Conservation (phyloP, 2,329 filamentous ascomycete genomes). For the Fusarium foetens region DNA sequence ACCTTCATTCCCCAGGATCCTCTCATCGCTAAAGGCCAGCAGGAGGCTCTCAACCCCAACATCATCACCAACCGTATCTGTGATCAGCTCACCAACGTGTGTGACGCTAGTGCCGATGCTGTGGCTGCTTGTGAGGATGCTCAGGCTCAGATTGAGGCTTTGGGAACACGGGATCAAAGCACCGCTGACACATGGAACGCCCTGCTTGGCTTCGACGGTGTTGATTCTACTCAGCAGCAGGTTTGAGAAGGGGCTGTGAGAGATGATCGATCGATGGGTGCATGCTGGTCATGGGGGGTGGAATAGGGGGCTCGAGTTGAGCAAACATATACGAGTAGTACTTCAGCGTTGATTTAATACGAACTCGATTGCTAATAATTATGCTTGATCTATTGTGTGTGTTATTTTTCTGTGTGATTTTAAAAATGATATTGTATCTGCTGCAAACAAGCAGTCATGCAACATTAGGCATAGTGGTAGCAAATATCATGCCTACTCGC, state of each 20-base stretch:
- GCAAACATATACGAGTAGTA: slow-evolving; percentile 11
- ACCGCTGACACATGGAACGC: slow-evolving; percentile 62
- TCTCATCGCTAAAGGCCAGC: slow-evolving; percentile 66
- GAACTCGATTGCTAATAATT: not conserved
- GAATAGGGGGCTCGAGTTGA: slow-evolving; percentile 8
- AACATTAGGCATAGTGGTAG: not conserved
- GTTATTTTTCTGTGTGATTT: not conserved
- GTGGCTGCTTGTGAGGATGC: slow-evolving; percentile 63
- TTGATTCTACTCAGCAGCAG: slow-evolving; percentile 36
- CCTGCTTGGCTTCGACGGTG: slow-evolving; percentile 50
- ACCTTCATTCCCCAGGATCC: slow-evolving; percentile 75
- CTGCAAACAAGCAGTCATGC: not conserved
- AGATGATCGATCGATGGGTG: slow-evolving; percentile 2
- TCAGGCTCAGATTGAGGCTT: slow-evolving; percentile 61
- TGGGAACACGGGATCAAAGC: slow-evolving; percentile 59
- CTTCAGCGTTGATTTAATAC: slow-evolving; percentile 14
- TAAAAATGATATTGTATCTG: not conserved
- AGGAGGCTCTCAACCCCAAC: slow-evolving; percentile 75
- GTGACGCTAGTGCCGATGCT: slow-evolving; percentile 69
- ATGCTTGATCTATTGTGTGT: not conserved
- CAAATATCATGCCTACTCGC: slow-evolving; percentile 8
- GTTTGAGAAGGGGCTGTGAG: slow-evolving; percentile 26
- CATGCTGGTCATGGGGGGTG: slow-evolving; percentile 34
- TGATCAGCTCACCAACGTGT: slow-evolving; percentile 75
- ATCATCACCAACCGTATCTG: slow-evolving; percentile 80